Base-by-base conservation (phyloP, 306 rosid species). In the Vigna angularis region DNA sequence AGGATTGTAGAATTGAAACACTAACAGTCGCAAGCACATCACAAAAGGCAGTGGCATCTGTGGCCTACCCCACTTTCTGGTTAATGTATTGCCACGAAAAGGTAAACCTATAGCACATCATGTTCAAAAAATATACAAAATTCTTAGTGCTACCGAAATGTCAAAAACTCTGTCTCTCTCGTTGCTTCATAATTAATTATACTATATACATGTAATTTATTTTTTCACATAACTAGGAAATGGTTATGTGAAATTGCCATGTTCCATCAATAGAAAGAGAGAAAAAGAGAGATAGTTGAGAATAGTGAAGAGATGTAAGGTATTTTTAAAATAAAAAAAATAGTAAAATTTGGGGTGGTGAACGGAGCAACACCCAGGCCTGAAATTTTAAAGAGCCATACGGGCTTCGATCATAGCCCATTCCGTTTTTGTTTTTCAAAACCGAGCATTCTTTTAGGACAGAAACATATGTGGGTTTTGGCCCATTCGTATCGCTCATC, bases 61-160 rank as follows among this genome's bases (percentile, higher is more conserved):
- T 83, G 80, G 87, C 70, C 78, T 80, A 71, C 64, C 81, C 76
- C 82, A 82, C 82, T 71, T 78, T 85, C 48, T 76, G 82, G 51
- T 50, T 68, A 77, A 76, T 75, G 58, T 70, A 66, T 78, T 70
- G 66, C 84, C 85, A 62, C 85, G 14, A 76, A 89, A 84, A 84
- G 84, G 83, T 58, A 42, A 77, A 76, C 63, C 82, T 61, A 76
- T 42, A 75, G 80, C 89, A 64, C 52, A 34, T 73, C 77, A 79
- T 75, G 58, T 74, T 87, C 78, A 56, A 52, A 50, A 69, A 22
- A 72, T 57, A 61, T 52, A 47, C 14, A 64, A 76, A 70, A 74
- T 82, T 82, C 70, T 76, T 44, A 64, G 79, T 73, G 83, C 81
- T 26, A 22, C 75, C 73, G 64, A 71, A 73, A 75, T 64, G 83